Conservation (phyloP, 305 asterid species). For the Solanum hybrid region DNA sequence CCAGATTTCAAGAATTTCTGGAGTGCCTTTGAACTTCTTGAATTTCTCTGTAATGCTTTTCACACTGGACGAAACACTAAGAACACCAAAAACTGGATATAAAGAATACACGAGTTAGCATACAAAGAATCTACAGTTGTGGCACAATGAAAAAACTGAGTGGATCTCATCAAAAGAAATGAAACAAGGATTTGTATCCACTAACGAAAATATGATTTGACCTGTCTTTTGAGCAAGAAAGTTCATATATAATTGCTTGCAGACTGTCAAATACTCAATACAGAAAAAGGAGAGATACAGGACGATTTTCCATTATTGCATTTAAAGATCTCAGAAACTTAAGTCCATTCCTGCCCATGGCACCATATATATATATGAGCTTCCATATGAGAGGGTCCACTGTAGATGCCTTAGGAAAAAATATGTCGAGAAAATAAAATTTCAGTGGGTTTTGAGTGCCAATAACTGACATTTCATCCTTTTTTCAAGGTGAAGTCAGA, state of each 20-base stretch:
- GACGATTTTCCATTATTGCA: not conserved
- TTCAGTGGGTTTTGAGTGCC: not conserved
- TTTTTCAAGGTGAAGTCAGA: not conserved
- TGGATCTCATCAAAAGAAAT: not conserved
- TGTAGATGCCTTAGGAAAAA: not conserved
- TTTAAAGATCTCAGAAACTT: not conserved
- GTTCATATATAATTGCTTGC: not conserved
- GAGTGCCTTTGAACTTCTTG: slow-evolving; percentile 17
- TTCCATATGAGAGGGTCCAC: not conserved
- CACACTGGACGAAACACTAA: slow-evolving; percentile 23
- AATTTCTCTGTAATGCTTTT: slow-evolving; percentile 24
- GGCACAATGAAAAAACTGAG: not conserved
- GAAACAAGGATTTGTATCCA: not conserved
- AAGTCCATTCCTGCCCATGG: not conserved
- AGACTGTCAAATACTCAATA: not conserved
- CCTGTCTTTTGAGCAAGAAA: not conserved
- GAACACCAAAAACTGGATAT: slow-evolving; percentile 30
- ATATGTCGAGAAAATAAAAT: not conserved
- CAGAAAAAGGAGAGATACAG: not conserved
- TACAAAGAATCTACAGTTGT: not conserved
- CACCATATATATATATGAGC: not conserved
- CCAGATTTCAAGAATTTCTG: slow-evolving; percentile 22
- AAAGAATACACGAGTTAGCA: not conserved
- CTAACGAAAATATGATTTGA: not conserved
- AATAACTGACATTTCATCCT: not conserved